phyloP scores from a whole-genome alignment of 306 rosid species.

The Alnus glutinosa region DNA sequence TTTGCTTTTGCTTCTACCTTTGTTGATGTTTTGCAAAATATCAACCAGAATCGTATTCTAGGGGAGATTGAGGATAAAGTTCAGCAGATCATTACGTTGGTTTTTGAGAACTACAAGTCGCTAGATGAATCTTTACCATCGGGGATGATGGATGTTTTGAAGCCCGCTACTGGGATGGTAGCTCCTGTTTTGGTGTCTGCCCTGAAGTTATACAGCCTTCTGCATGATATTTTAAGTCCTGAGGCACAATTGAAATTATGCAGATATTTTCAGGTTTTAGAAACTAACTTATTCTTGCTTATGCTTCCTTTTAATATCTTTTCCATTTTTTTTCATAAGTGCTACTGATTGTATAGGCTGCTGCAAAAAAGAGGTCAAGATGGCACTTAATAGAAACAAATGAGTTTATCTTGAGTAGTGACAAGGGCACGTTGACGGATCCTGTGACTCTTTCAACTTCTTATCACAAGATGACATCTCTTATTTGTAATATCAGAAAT shows the following conservation, averaged over 20 bases:
- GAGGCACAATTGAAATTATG: slow-evolving; percentile 35
- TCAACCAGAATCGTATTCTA: slow-evolving; percentile 38
- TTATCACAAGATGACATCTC: slow-evolving; percentile 38
- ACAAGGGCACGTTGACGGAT: slow-evolving; percentile 22
- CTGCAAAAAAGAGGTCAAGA: slow-evolving; percentile 37
- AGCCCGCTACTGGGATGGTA: slow-evolving; percentile 23
- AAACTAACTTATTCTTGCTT: neutral
- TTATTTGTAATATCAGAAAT: slow-evolving; percentile 27
- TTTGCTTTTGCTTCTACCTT: neutral
- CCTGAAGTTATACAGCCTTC: slow-evolving; percentile 31
- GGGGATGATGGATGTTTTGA: slow-evolving; percentile 32
- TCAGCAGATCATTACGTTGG: slow-evolving; percentile 33
- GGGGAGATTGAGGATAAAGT: slow-evolving; percentile 36
- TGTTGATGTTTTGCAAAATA: neutral
- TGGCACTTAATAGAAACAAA: slow-evolving; percentile 34
- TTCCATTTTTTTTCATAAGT: neutral
- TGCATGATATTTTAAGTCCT: slow-evolving; percentile 33
- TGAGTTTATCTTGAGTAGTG: slow-evolving; percentile 14
- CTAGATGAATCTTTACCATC: slow-evolving; percentile 33
- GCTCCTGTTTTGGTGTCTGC: slow-evolving; percentile 44
- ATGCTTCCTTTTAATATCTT: neutral
- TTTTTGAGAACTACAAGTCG: slow-evolving; percentile 44
- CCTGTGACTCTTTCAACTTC: neutral
- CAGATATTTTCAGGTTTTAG: slow-evolving; percentile 32
- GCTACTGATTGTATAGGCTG: slow-evolving; percentile 25